Base-by-base conservation (phyloP, 2,329 filamentous ascomycete species). In the Epichloe amarillans region DNA sequence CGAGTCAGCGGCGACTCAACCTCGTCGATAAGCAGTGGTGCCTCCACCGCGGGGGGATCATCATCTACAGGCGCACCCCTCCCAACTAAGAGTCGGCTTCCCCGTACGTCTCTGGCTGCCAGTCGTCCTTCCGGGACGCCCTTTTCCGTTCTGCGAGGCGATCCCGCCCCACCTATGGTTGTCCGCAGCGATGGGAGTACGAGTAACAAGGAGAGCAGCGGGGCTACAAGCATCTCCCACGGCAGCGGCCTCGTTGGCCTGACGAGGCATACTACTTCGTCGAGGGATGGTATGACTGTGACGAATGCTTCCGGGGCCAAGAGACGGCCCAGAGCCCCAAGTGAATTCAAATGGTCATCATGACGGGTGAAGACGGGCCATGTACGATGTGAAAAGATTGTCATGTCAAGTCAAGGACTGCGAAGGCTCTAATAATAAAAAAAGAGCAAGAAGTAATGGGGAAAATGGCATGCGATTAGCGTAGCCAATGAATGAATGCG, bases 1-100 rank as follows among this genome's bases (percentile, higher is more conserved):
- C 64, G 71, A 17, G 63, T 72, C 46, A 73, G 68, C 55, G 70
- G 67, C 46, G 71, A 72, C 50, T 60, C 65, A 6, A 57, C 57
- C 38, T 61, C 61, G 3, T 54, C 60, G 38, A 54, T 56, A 45
- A 57, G 56, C 50, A 57, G 53, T 45, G 33, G 47, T 38, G 40
- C 48, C 12, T 46, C 54, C 41, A 50, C 49, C 30, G 50, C 47
- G 48, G 33, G 42, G 11, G 47, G 36, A 26, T 46, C 49, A 6
- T 38, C 47, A 17, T 46, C 49, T 7, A 5, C 47, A 33, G 26
- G 39, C 14, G 17, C 44, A 2, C 36, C 50, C 50, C 19, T 36
- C 35, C 52, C 53, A 17, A 61, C 54, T 23, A 71, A 67, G 58
- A 72, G 68, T 55, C 64, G 68, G 11, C 58, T 70, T 6, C 69